Evolutionary conservation across 495 filamentous ascomycete species (phyloP), one percentile per base, ranked within the genome.

Genomic region (Penicillium dipodomyicola): DNA sequence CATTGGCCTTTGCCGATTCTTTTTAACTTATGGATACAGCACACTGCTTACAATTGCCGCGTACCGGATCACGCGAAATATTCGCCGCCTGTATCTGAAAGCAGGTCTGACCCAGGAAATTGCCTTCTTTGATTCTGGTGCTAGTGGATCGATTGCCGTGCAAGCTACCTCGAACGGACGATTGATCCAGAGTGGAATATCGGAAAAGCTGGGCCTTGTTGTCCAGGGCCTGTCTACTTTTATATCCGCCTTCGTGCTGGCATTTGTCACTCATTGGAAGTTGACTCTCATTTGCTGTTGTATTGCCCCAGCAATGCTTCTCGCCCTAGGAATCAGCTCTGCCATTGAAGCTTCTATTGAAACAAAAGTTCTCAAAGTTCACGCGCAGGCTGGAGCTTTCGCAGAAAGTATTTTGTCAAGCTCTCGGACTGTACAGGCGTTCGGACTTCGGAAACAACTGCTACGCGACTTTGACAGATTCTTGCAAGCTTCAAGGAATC

Each of bases 351-450:
- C 56, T 14, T 86, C 81, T 56, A 88, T 78, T 63, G 88, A 83
- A 58, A 87, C 83, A 62, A 66, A 82, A 49, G 83, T 86, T 41
- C 76, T 92, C 32, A 73, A 84, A 42, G 78, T 87, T 0, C 90
- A 91, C 61, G 90, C 87, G 10, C 70, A 82, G 22, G 90, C 87
- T 59, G 89, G 89, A 39, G 86, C 85, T 0, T 78, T 93, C 25
- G 89, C 86, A 3, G 91, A 94, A 65, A 90, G 92, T 68, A 87
- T 91, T 59, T 80, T 95, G 56, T 88, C 84, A 58, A 91, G 87
- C 23, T 83, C 92, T 52, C 79, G 90, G 30, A 93, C 90, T 57
- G 84, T 89, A 15, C 80, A 84, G 19, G 90, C 91, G 12, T 95
- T 93, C 63, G 84, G 83, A 54, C 91, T 89, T 3, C 89, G 92